phyloP scores from a whole-genome alignment of 352 stramenopile genomes.

The Plasmopara halstedii region DNA sequence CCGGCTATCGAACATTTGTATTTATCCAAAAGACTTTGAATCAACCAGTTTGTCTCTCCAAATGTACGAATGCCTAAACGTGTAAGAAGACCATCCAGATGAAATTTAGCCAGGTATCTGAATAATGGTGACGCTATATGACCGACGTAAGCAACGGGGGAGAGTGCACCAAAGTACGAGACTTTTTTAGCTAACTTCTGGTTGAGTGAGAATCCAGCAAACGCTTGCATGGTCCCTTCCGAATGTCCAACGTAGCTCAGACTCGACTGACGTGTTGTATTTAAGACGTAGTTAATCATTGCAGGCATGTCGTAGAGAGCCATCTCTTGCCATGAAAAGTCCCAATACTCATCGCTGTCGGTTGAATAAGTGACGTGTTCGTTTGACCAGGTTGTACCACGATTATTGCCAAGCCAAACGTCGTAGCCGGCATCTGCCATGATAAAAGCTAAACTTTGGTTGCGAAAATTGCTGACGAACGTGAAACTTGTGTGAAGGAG shows the following conservation, averaged over 20 bases:
- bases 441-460: conserved; percentile 50
- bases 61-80: conserved; percentile 40
- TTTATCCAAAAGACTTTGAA: conserved; percentile 45
- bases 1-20: conserved; percentile 46
- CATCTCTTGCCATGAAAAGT: conserved; percentile 63
- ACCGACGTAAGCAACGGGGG: conserved; percentile 38
- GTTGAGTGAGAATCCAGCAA: conserved; percentile 44
- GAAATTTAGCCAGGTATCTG: conserved; percentile 27
- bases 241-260: conserved; percentile 58
- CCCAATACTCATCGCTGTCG: conserved; percentile 44
- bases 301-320: conserved; percentile 49
- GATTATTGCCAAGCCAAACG: conserved; percentile 67
- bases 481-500: conserved; percentile 59
- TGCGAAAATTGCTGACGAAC: conserved; percentile 51
- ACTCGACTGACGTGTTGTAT: conserved; percentile 23
- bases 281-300: conserved; percentile 55
- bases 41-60: conserved; percentile 34
- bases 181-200: conserved; percentile 53
- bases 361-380: conserved; percentile 39
- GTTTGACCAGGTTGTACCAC: conserved; percentile 56
- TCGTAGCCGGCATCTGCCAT: conserved; percentile 54
- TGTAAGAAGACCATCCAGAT: conserved; percentile 39
- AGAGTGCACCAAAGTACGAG: conserved; percentile 53
- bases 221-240: conserved; percentile 58
- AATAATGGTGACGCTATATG: conserved; percentile 39